Base-by-base conservation (phyloP, 2,329 filamentous ascomycete genomes). In the Cercospora beticola region DNA sequence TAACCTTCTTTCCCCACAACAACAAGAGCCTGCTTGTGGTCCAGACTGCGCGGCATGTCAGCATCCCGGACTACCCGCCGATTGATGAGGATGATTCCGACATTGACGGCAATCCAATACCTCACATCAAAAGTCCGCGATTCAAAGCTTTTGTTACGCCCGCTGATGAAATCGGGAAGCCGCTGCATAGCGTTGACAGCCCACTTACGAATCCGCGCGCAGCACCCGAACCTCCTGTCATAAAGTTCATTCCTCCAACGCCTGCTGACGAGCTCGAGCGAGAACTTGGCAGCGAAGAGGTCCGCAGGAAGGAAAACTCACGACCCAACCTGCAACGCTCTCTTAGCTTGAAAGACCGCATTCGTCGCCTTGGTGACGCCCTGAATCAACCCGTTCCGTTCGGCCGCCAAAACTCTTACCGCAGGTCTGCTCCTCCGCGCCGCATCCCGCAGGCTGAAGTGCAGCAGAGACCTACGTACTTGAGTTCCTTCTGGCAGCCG, bases 1-100 rank as follows among this genome's bases (percentile, higher is more conserved):
- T 90, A 14, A 86, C 82, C 68, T 84, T 89, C 36, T 89, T 85
- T 70, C 84, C 87, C 2, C 88, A 90, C 77, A 87, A 88, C 76
- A 90, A 90, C 71, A 80, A 86, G 54, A 89, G 87, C 6, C 78
- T 90, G 5, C 79, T 89, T n/a, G 78, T 90, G n/a, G 85, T 90
- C n/a, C 85, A 90, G 72, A 84, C 87, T 21, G 69, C 67, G 28
- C 64, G 63, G 40, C 65, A 54, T 12, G 40, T 60, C 9, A 36
- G 40, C 43, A 65, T 64, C 10, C 46, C 58, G 4, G 60, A 64
- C 18, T 12, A 67, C n/a, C 33, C 56, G 16, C 57, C 64, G 6
- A 14, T 49, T 18, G 62, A 68, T 46, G 54, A 64, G 14, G 69
- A 68, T 12, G 62, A 61, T 26, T 61, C 58, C 7, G 62, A 64